Conservation (phyloP, 2,329 filamentous ascomycete species). For the Huntiella omanensis region DNA sequence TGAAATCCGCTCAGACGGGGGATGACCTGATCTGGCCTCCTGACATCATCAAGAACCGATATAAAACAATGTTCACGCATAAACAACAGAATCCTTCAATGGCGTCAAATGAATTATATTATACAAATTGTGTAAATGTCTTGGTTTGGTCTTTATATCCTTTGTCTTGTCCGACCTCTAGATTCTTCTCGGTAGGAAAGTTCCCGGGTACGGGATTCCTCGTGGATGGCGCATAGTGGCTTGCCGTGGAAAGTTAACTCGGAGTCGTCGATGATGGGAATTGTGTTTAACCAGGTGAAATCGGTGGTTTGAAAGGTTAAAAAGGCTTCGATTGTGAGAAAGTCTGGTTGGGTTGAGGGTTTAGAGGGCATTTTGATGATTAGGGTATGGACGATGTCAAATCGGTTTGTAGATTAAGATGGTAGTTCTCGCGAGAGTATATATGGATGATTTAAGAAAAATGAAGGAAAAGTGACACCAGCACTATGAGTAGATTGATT, state of each 20-base stretch:
- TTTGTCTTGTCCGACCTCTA: no score
- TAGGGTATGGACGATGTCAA: not conserved
- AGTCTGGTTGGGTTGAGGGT: not conserved
- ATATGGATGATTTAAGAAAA: not conserved
- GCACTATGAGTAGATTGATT: not conserved
- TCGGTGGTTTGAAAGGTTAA: slow-evolving; percentile 7
- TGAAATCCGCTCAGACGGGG: no score
- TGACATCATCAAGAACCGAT: no score
- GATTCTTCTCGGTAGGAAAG: no score
- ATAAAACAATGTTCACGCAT: no score
- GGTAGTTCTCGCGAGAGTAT: not conserved
- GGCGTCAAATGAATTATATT: no score
- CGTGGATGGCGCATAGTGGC: slow-evolving; percentile 39
- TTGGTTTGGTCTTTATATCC: no score
- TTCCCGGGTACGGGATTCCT: slow-evolving; percentile 30
- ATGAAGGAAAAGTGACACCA: not conserved
- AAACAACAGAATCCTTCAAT: no score
- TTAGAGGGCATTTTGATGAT: slow-evolving; percentile 2
- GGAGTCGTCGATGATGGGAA: slow-evolving; percentile 39
- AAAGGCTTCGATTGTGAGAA: slow-evolving; percentile 4
- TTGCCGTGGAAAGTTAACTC: slow-evolving; percentile 43
- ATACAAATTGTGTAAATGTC: no score
- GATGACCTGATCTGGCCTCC: no score
- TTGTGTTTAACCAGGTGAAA: slow-evolving; percentile 27
- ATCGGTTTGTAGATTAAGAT: not conserved